These are phyloP conservation scores for Boletus albobrunnescens DNA, from an alignment of 1,284 basidiomycete species.

Conservation along the genomic window DNA sequence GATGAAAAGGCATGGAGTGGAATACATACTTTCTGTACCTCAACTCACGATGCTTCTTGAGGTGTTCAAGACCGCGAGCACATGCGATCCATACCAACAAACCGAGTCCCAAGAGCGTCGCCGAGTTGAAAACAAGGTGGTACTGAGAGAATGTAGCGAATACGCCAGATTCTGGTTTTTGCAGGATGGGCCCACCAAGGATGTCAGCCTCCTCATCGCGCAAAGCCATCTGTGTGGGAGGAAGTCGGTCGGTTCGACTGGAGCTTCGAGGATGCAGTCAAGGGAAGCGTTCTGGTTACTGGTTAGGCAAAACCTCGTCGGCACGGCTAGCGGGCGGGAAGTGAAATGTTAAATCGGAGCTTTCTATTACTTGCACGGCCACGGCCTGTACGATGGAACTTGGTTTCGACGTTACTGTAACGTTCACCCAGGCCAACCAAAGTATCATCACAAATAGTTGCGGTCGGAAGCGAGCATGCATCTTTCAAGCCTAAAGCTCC, in stretches of 20 bases:
- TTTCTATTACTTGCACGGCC: neutral
- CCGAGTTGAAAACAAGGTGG: slow-evolving; percentile 36
- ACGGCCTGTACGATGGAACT: no score
- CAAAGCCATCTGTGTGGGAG: slow-evolving; percentile 39
- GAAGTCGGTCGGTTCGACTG: slow-evolving; percentile 22
- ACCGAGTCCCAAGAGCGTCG: slow-evolving; percentile 34
- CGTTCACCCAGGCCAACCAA: neutral
- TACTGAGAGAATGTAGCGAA: slow-evolving; percentile 35
- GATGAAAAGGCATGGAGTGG: slow-evolving; percentile 6
- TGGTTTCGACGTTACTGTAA: no score
- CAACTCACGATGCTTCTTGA: slow-evolving; percentile 53
- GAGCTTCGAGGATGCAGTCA: slow-evolving; percentile 18
- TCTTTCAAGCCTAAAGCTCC: no score
- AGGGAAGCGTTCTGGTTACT: slow-evolving; percentile 13
- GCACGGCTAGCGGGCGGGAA: slow-evolving; percentile 22
- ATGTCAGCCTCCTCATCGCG: slow-evolving; percentile 62
- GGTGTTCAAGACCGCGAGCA: slow-evolving; percentile 38
- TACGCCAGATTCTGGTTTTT: slow-evolving; percentile 34
- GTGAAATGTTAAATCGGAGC: slow-evolving; percentile 27
- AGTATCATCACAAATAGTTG: neutral
- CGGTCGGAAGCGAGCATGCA: neutral
- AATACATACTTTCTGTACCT: slow-evolving; percentile 54
- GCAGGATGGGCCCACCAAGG: slow-evolving; percentile 52
- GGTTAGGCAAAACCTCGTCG: slow-evolving; percentile 5
- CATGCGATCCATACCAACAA: slow-evolving; percentile 35